Percentiles rank a stretch among this genome's conserved stretches.
phyloP scores from a whole-genome alignment of 148 eudicot genomes.

The Heliosperma pusillum region DNA sequence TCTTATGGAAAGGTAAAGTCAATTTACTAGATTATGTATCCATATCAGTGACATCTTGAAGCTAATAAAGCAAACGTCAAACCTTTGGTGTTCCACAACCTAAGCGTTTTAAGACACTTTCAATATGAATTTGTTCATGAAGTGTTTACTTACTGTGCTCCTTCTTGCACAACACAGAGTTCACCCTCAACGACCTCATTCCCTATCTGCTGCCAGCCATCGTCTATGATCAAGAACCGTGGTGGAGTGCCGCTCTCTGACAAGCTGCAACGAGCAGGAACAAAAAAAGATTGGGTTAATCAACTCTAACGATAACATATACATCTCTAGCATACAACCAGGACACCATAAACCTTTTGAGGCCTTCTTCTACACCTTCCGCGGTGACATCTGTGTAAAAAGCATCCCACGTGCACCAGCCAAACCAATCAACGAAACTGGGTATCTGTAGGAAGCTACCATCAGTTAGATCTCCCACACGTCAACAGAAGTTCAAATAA shows the following conservation, averaged over 20 bases:
- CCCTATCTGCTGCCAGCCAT: conserved; percentile 99
- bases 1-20: background rate
- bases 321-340: background rate
- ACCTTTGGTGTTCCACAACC: background rate
- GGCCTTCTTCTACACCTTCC: conserved; percentile 92
- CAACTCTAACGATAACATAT: background rate
- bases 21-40: background rate
- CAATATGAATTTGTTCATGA: background rate
- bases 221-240: conserved; percentile 89
- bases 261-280: conserved; percentile 46
- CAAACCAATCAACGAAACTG: conserved; percentile 87
- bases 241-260: conserved; percentile 83
- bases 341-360: conserved; percentile 42
- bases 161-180: conserved; percentile 76
- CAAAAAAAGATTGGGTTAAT: background rate
- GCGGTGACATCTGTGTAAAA: conserved; percentile 98
- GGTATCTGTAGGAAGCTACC: conserved; percentile 53
- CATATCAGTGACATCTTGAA: background rate
- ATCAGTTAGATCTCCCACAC: conserved; percentile 13
- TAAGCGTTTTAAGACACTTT: background rate
- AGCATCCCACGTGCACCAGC: conserved; percentile 99
- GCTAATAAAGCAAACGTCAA: background rate
- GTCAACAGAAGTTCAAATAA: background rate
- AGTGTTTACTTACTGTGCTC: conserved; percentile 75
- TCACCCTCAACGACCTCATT: conserved; percentile 41